Evolutionary conservation across 208 protist genomes (phyloP).

Genomic region (Leishmania turanica): DNA sequence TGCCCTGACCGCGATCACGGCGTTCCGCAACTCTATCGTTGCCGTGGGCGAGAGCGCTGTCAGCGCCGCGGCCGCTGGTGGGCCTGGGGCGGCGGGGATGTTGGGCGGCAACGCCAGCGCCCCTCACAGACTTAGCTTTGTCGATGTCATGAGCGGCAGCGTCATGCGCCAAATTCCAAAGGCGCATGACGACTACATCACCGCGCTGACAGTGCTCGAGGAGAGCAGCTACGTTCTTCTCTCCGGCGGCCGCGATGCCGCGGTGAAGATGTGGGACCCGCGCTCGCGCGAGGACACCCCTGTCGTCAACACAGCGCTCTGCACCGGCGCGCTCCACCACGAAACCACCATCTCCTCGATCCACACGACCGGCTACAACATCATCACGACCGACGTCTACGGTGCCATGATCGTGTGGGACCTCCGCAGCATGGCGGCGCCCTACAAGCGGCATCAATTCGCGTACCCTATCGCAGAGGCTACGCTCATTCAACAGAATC

Average conservation of each 20-base stretch:
- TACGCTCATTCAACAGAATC: conserved; percentile 14
- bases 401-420: conserved; percentile 78
- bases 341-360: conserved; percentile 73
- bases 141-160: conserved; percentile 40
- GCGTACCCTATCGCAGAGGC: conserved; percentile 56
- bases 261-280: conserved; percentile 82
- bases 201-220: conserved; percentile 53
- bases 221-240: conserved; percentile 68
- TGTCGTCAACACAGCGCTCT: conserved; percentile 31
- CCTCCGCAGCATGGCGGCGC: conserved; percentile 47
- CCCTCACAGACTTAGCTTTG: conserved; percentile 29
- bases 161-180: conserved; percentile 41
- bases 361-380: conserved; percentile 41
- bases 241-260: conserved; percentile 61
- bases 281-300: conserved; percentile 37
- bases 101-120: background rate
- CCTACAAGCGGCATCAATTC: conserved; percentile 43
- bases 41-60: conserved; percentile 56
- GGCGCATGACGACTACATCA: conserved; percentile 81
- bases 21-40: conserved; percentile 58
- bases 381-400: conserved; percentile 69
- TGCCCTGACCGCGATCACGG: conserved; percentile 68
- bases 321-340: conserved; percentile 35
- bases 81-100: background rate
- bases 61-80: background rate